A percentile compares a stretch with the other conserved stretches of the same genome.
These are phyloP conservation scores for Trichosporon sp. DNA, from an alignment of 1,284 basidiomycete genomes.

Conservation along the genomic window DNA sequence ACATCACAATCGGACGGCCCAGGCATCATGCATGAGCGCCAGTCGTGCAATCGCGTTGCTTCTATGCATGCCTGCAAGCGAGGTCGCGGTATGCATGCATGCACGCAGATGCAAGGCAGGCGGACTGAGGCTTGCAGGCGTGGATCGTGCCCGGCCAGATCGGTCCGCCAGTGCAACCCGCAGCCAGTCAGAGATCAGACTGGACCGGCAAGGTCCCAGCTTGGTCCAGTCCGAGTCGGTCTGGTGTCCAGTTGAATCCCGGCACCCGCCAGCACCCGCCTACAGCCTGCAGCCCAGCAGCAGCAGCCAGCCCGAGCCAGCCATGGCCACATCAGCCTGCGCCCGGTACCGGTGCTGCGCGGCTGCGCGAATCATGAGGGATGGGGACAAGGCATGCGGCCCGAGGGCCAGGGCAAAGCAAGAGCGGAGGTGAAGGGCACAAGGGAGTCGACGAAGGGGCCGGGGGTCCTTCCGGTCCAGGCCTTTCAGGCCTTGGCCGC, in stretches of 20 bases:
- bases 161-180: neutral
- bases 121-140: neutral
- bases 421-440: slow-evolving; percentile 14
- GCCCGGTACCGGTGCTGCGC: slow-evolving; percentile 18
- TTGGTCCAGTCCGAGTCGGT: slow-evolving; percentile 12
- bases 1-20: neutral
- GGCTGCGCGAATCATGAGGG: neutral
- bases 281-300: neutral
- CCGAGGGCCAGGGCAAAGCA: slow-evolving; percentile 5
- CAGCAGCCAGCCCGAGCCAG: neutral
- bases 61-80: slow-evolving; percentile 8
- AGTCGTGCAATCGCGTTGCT: neutral
- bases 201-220: neutral
- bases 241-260: neutral
- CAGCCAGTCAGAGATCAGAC: slow-evolving; percentile 17
- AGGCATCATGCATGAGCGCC: neutral
- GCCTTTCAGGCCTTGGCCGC: slow-evolving; percentile 18
- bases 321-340: slow-evolving; percentile 1
- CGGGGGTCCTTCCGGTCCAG: slow-evolving; percentile 17
- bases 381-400: slow-evolving; percentile 2
- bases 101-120: neutral
- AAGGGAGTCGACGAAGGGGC: slow-evolving; percentile 15
- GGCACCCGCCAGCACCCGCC: slow-evolving; percentile 12
- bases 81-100: neutral
- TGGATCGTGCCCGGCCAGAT: neutral